Base-by-base conservation (phyloP, 2,329 filamentous ascomycete species). In the Achaetomium macrosporum region DNA sequence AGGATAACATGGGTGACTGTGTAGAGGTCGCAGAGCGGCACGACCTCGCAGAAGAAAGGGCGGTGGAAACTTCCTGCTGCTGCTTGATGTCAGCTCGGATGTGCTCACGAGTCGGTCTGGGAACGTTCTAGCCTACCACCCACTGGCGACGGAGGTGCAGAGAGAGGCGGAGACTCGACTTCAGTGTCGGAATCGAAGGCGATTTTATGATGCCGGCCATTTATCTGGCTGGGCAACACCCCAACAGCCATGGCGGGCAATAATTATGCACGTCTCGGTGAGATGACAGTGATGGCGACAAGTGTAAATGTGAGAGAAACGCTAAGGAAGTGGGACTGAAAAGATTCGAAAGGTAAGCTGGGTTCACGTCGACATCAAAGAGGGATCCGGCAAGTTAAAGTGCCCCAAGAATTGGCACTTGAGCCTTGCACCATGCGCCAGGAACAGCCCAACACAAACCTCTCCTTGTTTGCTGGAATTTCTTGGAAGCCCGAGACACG, bases 1-100 rank as follows among this genome's bases (percentile, higher is more conserved):
- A 51, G 47, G 45, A 51, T 36, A 25, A 61, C 19, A 33, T 61
- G 55, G 13, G 43, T 54, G 35, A 58, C 42, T 2, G 53, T 54
- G 45, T 59, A 61, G 12, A 59, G 47, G n/a, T 59, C 59, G 25
- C 58, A 55, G n/a, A 60, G 42, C 12, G 51, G 37, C 9, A 60
- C 47, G 30, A 55, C 5, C 9, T 61, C 56, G 46, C 55, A 59
- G 29, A 57, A 57, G 31, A 56, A 57, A 2, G 56, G 55, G 15
- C 57, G 54, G 13, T 17, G 29, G n/a, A 36, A 36, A 5, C 19
- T 40, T 37, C 4, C 44, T 41, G 39, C 39, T 17, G 10, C 47
- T 54, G 16, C 29, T 19, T 11, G 1, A n/a, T 33, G 13, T 54
- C 36, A 47, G 53, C 12, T 12, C 35, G 33, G 12, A 13, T 33